Evolutionary conservation across 768 basidiomycete genomes (phyloP), one percentile per base, ranked within the genome.

Genomic region (Russula dissimulans): DNA sequence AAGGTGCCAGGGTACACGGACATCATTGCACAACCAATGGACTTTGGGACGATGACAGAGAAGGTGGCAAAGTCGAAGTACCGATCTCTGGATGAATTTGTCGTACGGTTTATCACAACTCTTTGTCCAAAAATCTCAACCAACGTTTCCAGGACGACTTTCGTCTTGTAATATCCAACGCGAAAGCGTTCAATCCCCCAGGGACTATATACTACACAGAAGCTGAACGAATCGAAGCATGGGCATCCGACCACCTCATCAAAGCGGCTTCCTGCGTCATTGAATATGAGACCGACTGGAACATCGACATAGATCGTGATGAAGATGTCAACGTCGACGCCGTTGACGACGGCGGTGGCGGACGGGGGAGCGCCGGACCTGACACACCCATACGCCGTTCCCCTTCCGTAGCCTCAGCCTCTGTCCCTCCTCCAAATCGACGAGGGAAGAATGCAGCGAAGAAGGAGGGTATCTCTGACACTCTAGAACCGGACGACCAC

Each of bases 21-120:
- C 75, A 74, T 85, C 50, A 82, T 98, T 53, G 85, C 87, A 66
- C 77, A 78, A 18, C 93, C 95, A 7, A 98, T 97, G 94, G 94
- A 97, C 68, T 77, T 98, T 57, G 89, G 89, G 0, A 94, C 93
- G 0, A 88, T 98, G 76, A 73, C 84, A 18, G 75, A 76, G 56
- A 95, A 94, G 72, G 87, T 94, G 47, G 79, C 79, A 59, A 81
- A 74, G 67, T 87, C 88, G 5, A 83, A 81, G 62, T 95, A 95
- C 71, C 79, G 85, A 18, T 87, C 86, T 3, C 71, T 91, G 50
- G 89, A 91, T 58, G 89, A 91, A 45, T 91, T 91, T 69, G 76
- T 82, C 8, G 89, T 89, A 67, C 59, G 85, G 22, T 50, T 22
- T 26, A 29, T 59, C 36, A 10, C 43, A 2, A 26, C 45, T 36